Conservation (phyloP, 306 rosid species). For the Casuarina glauca region DNA sequence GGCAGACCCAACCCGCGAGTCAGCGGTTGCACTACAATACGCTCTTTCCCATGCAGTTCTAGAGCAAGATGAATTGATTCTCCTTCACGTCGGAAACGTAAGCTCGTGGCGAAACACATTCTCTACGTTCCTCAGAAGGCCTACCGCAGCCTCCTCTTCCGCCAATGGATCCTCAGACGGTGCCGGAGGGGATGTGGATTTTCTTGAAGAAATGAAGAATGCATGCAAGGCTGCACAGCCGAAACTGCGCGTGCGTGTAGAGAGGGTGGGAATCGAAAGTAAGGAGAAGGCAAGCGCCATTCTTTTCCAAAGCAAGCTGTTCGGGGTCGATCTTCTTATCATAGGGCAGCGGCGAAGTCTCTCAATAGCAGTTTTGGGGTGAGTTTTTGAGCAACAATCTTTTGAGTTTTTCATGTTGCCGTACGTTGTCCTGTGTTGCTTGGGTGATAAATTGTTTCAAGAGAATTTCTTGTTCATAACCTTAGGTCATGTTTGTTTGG, state of each 20-base stretch:
- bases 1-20: constrained; percentile 72
- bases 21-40: constrained; percentile 69
- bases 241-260: constrained; percentile 31
- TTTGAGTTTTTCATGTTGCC: not conserved
- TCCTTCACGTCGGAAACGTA: constrained; percentile 57
- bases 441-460: too few relatives aligned
- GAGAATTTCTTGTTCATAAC: too few relatives aligned
- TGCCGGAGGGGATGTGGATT: constrained; percentile 40
- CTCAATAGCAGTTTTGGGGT: constrained; percentile 71
- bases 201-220: constrained; percentile 66
- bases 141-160: constrained; percentile 33
- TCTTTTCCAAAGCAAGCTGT: constrained; percentile 38
- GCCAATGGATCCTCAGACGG: constrained; percentile 30
- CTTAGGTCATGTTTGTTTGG: too few relatives aligned
- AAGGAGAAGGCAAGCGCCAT: constrained; percentile 55
- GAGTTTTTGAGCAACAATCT: constrained; percentile 6
- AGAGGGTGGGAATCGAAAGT: constrained; percentile 45
- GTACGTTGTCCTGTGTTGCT: too few relatives aligned
- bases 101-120: constrained; percentile 50
- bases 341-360: constrained; percentile 68
- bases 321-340: constrained; percentile 56
- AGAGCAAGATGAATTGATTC: constrained; percentile 72
- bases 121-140: constrained; percentile 54
- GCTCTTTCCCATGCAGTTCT: constrained; percentile 56
- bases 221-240: constrained; percentile 56